A percentile compares a stretch with the other conserved stretches of the same genome.
These are phyloP conservation scores for Cokeromyces recurvatus DNA, from an alignment of 371 early-diverging fungal species.

Conservation along the genomic window DNA sequence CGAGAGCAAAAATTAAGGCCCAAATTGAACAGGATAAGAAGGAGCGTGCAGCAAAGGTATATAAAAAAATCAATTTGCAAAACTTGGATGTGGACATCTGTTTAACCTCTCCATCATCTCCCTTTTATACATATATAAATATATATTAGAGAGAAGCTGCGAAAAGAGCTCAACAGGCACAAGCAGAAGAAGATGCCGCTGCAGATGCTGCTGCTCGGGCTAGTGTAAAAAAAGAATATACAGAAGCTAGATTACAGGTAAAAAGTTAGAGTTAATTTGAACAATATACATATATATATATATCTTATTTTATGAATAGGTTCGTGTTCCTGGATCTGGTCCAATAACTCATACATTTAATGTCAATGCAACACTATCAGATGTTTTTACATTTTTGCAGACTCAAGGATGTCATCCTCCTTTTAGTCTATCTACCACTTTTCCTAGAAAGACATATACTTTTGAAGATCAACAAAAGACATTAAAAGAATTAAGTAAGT, in stretches of 20 bases:
- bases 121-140: too few species aligned
- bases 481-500: constrained; percentile 50
- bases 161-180: constrained; percentile 15
- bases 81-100: neutral
- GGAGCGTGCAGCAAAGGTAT: constrained; percentile 56
- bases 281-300: neutral
- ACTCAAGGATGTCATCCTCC: constrained; percentile 47
- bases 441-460: constrained; percentile 63
- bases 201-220: constrained; percentile 16
- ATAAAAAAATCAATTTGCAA: constrained; percentile 13
- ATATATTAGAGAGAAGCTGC: constrained; percentile 26
- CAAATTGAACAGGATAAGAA: constrained; percentile 84
- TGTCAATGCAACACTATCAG: constrained; percentile 61
- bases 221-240: constrained; percentile 54
- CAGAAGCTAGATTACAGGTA: constrained; percentile 71
- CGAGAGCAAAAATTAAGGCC: constrained; percentile 74
- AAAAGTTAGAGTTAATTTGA: neutral
- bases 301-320: constrained; percentile 19
- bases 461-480: constrained; percentile 33
- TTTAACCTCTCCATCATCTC: too few species aligned
- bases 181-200: constrained; percentile 12
- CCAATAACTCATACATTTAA: constrained; percentile 70
- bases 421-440: constrained; percentile 66
- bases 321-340: constrained; percentile 45
- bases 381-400: constrained; percentile 63